These are phyloP conservation scores for Botryotinia narcissicola DNA, from an alignment of 2,329 filamentous ascomycete genomes.

Conservation along the genomic window DNA sequence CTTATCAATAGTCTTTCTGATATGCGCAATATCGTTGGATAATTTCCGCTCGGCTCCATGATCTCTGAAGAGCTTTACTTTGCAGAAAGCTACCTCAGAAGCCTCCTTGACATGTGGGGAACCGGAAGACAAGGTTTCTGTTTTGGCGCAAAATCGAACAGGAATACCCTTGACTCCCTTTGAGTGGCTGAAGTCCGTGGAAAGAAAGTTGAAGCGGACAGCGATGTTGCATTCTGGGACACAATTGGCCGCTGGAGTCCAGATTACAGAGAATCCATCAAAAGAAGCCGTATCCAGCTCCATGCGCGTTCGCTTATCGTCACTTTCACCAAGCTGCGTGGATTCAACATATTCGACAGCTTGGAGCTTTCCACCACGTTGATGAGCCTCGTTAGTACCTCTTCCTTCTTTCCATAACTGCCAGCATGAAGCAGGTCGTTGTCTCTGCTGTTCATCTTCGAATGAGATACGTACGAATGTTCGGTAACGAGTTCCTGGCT, in stretches of 20 bases:
- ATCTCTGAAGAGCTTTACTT: constrained; percentile 94
- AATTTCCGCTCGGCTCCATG: constrained; percentile 94
- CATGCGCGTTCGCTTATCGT: constrained; percentile 65
- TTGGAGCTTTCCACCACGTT: constrained; percentile 85
- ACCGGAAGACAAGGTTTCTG: constrained; percentile 60
- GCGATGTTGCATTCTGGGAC: constrained; percentile 77
- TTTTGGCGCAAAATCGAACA: constrained; percentile 89
- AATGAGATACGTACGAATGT: constrained; percentile 96
- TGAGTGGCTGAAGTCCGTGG: constrained; percentile 97
- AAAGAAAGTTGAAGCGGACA: constrained; percentile 96
- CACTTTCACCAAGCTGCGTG: constrained; percentile 56
- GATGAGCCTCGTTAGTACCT: constrained; percentile 92
- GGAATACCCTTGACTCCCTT: constrained; percentile 98
- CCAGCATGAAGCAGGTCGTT: constrained; percentile 81
- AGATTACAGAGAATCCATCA: constrained; percentile 88
- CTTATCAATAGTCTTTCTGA: constrained; percentile 96
- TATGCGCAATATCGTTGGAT: constrained; percentile 89
- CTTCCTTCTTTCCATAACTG: constrained; percentile 94
- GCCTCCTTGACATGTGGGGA: constrained; percentile 47
- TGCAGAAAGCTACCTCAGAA: constrained; percentile 86
- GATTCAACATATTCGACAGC: constrained; percentile 90
- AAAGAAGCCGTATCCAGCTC: constrained; percentile 78
- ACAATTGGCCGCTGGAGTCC: constrained; percentile 72
- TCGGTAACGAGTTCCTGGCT: constrained; percentile 69
- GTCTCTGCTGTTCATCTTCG: constrained; percentile 89